These are phyloP conservation scores for Claviceps maximensis DNA, from an alignment of 2,329 filamentous ascomycete genomes.

Conservation along the genomic window DNA sequence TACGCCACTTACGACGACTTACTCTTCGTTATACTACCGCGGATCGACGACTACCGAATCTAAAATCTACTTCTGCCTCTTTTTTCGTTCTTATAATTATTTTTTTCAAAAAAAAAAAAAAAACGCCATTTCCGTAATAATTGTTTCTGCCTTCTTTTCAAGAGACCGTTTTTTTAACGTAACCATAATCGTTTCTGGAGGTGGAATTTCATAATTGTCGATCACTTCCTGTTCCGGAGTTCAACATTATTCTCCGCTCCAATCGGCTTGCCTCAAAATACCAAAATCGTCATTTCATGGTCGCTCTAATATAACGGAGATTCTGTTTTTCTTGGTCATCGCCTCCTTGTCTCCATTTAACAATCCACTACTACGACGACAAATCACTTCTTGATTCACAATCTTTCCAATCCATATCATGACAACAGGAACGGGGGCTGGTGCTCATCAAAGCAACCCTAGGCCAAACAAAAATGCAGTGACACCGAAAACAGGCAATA, in stretches of 20 bases:
- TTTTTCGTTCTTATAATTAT: no score
- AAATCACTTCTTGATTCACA: no score
- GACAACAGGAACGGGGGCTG: background rate
- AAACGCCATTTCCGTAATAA: background rate
- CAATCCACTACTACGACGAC: background rate
- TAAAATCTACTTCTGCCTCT: no score
- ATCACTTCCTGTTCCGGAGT: background rate
- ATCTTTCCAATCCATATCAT: conserved; percentile 1
- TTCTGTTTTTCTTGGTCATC: background rate
- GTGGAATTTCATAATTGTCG: background rate
- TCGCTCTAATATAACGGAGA: no score
- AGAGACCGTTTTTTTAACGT: no score
- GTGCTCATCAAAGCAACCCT: background rate
- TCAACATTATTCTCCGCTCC: background rate
- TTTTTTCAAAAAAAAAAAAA: no score
- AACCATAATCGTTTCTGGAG: background rate
- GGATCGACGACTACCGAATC: background rate
- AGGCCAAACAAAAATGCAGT: background rate
- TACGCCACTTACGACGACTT: background rate
- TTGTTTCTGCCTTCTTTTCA: background rate
- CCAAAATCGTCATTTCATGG: background rate
- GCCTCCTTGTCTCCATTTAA: background rate
- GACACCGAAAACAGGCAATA: conserved; percentile 10
- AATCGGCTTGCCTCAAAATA: background rate
- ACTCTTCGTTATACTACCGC: background rate